Percentiles rank a stretch among this genome's conserved stretches.
Evolutionary conservation across 2,329 filamentous ascomycete genomes (phyloP).

Genomic region (Sporothrix curviconia): DNA sequence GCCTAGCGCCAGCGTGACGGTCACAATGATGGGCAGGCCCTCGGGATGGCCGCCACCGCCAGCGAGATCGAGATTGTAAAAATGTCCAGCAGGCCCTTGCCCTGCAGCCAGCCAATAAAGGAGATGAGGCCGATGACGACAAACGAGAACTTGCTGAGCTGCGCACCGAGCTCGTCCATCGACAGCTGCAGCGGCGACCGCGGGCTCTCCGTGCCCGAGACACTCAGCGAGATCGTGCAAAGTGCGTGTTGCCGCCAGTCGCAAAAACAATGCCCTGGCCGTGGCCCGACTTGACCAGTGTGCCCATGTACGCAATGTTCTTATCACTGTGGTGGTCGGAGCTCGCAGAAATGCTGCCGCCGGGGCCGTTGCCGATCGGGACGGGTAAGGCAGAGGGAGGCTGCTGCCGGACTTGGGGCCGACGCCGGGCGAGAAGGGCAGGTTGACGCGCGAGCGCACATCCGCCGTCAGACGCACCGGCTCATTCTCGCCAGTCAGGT

Average conservation of each 20-base stretch:
- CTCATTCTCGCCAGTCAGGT: constrained; percentile 93
- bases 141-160: constrained; percentile 95
- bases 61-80: constrained; percentile 97
- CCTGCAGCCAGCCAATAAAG: constrained; percentile 80
- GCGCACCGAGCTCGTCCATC: constrained; percentile 95
- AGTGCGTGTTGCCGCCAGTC: constrained; percentile 87
- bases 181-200: constrained; percentile 88
- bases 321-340: constrained; percentile 64
- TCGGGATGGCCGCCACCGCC: constrained; percentile 92
- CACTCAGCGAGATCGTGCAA: constrained; percentile 88
- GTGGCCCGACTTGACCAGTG: constrained; percentile 86
- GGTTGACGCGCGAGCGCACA: constrained; percentile 34
- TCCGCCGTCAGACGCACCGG: constrained; percentile 74
- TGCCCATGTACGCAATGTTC: constrained; percentile 98
- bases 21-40: constrained; percentile 95
- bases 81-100: constrained; percentile 83
- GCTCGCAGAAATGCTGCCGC: neutral
- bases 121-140: constrained; percentile 90
- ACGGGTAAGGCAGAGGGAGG: constrained; percentile 30
- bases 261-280: constrained; percentile 97
- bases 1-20: constrained; percentile 87
- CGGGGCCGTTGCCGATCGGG: constrained; percentile 17
- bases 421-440: constrained; percentile 7
- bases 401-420: constrained; percentile 12
- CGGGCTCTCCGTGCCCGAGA: constrained; percentile 92